Conservation (phyloP, 306 rosid species). For the Vachellia pachyceras region DNA sequence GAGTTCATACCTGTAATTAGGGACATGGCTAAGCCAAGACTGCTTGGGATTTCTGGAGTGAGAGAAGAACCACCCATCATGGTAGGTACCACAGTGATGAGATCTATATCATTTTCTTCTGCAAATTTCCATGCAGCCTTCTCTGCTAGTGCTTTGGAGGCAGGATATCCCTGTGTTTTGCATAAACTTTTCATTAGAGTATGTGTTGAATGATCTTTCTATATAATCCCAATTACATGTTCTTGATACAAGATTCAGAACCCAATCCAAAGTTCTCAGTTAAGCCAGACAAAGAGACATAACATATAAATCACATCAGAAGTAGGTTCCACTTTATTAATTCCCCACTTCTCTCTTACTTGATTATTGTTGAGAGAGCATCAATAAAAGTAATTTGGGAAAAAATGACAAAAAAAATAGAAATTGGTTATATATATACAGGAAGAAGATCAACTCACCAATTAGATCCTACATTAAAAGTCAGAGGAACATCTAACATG, state of each 20-base stretch:
- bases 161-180: conserved; percentile 74
- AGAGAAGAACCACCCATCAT: conserved; percentile 71
- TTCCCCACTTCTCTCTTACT: too few species aligned
- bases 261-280: too few species aligned
- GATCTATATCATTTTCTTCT: conserved; percentile 69
- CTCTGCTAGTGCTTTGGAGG: conserved; percentile 77
- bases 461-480: too few species aligned
- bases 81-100: conserved; percentile 75
- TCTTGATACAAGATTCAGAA: neutral
- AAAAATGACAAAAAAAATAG: too few species aligned
- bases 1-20: conserved; percentile 65
- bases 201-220: neutral
- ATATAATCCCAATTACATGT: neutral
- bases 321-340: too few species aligned
- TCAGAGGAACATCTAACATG: too few species aligned
- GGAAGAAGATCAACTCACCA: too few species aligned
- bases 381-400: too few species aligned
- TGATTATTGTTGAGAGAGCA: too few species aligned
- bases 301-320: too few species aligned
- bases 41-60: conserved; percentile 68
- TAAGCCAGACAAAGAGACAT: too few species aligned
- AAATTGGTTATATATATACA: too few species aligned
- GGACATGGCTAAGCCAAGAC: conserved; percentile 56
- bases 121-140: conserved; percentile 84
- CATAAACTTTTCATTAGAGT: neutral